These are phyloP conservation scores for Oryza rufipogon DNA, from an alignment of 176 grass and related monocot genomes.

Conservation along the genomic window DNA sequence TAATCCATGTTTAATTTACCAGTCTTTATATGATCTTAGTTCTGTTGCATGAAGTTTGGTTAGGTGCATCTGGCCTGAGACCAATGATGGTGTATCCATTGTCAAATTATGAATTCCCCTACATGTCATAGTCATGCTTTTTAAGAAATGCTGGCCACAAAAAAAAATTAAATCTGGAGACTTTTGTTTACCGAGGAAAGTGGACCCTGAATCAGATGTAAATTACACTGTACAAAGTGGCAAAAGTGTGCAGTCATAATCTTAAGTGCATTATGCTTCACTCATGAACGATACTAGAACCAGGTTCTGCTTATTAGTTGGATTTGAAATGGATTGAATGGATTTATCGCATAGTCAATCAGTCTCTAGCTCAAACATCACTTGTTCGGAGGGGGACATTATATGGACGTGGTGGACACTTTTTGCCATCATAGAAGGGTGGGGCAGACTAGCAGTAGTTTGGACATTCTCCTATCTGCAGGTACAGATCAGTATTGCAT, in stretches of 20 bases:
- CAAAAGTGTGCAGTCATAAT: conserved; percentile 17
- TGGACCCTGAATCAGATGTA: neutral
- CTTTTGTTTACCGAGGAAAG: conserved; percentile 17
- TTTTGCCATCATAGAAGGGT: neutral
- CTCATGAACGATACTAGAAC: neutral
- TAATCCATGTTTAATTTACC: neutral
- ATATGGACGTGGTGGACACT: neutral
- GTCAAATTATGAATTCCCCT: neutral
- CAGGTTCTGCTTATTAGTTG: neutral
- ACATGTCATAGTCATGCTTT: neutral
- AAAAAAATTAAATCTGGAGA: neutral
- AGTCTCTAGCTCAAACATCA: conserved; percentile 11
- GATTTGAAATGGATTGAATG: neutral
- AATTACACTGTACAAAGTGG: neutral
- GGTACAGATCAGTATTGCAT: neutral
- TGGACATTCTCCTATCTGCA: conserved; percentile 1
- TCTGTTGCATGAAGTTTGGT: conserved; percentile 10
- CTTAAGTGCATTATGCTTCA: neutral
- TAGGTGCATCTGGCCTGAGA: neutral
- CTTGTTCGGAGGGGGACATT: neutral
- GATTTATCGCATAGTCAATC: neutral
- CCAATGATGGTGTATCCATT: neutral
- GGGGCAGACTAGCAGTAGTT: neutral
- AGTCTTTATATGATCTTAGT: neutral
- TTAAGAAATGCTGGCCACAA: neutral